Conservation (phyloP, 495 filamentous ascomycete species). For the Neurospora sublineolata region DNA sequence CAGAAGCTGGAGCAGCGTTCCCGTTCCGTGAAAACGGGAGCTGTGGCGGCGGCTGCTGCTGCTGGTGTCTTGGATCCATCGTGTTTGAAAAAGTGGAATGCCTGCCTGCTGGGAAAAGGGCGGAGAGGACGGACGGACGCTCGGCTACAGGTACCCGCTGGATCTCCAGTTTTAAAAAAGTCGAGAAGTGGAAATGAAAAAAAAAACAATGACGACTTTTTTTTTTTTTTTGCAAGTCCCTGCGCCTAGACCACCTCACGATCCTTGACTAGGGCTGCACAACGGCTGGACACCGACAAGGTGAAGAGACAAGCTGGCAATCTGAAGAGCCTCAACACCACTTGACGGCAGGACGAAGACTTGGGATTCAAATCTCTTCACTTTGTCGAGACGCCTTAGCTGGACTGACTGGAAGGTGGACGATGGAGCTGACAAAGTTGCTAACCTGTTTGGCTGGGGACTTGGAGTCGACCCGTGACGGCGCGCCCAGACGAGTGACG, state of each 20-base stretch:
- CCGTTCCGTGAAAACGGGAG: slow-evolving; percentile 30
- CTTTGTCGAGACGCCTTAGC: neutral
- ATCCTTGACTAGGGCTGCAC: neutral
- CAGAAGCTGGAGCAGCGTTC: slow-evolving; percentile 13
- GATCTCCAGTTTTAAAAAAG: slow-evolving; percentile 2
- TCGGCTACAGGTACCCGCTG: neutral
- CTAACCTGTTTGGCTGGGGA: neutral
- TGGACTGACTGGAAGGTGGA: neutral
- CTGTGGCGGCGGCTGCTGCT: slow-evolving; percentile 17
- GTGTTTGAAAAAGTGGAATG: slow-evolving; percentile 3
- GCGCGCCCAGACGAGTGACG: neutral
- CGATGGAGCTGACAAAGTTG: neutral
- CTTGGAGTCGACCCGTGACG: neutral
- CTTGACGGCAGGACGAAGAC: neutral
- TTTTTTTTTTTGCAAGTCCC: slow-evolving; percentile 8
- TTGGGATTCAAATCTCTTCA: neutral
- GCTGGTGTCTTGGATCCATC: slow-evolving; percentile 33
- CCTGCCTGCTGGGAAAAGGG: neutral
- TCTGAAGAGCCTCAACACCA: neutral
- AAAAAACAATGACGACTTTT: slow-evolving; percentile 12
- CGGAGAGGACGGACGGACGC: neutral
- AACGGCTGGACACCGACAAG: neutral
- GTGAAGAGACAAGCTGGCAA: neutral
- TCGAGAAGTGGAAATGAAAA: neutral
- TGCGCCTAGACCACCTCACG: neutral